A percentile compares a stretch with the other conserved stretches of the same genome.
phyloP scores from a whole-genome alignment of 202 grass and related monocot species.

The Alloteropsis angusta region DNA sequence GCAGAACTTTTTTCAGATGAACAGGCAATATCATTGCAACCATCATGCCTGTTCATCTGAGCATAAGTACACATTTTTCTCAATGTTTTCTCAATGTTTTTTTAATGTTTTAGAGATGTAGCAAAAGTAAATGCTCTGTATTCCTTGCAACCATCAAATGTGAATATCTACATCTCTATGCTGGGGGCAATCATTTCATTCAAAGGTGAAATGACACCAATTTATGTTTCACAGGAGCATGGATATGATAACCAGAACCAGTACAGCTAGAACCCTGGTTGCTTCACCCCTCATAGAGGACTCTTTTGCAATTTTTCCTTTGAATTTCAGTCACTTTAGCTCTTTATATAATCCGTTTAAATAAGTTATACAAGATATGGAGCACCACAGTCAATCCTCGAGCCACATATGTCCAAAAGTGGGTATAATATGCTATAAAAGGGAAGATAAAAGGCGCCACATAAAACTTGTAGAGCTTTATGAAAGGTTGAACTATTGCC shows the following conservation, averaged over 20 bases:
- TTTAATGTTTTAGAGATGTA: too few species aligned
- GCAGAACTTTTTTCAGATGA: not conserved
- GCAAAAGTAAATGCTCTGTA: conserved; percentile 8
- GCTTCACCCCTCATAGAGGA: not conserved
- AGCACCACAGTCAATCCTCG: conserved; percentile 30
- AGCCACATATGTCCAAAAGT: conserved; percentile 35
- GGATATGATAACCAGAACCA: not conserved
- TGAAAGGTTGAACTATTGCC: conserved; percentile 8
- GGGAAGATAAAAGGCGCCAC: conserved; percentile 42
- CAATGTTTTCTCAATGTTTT: not conserved
- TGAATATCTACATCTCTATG: not conserved
- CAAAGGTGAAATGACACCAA: not conserved
- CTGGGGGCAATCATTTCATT: not conserved
- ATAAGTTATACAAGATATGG: conserved; percentile 27
- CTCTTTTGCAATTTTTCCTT: not conserved
- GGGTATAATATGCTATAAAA: conserved; percentile 53
- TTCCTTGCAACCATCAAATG: conserved; percentile 18
- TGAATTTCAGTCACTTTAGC: conserved; percentile 9
- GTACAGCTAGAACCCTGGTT: not conserved
- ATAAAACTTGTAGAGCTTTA: conserved; percentile 35
- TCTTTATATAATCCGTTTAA: conserved; percentile 41
- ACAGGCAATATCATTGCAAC: too few species aligned
- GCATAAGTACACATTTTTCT: not conserved
- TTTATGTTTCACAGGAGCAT: conserved; percentile 27
- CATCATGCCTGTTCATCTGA: too few species aligned